Evolutionary conservation across 345 rosid species (phyloP).

Genomic region (Ricinus communis): DNA sequence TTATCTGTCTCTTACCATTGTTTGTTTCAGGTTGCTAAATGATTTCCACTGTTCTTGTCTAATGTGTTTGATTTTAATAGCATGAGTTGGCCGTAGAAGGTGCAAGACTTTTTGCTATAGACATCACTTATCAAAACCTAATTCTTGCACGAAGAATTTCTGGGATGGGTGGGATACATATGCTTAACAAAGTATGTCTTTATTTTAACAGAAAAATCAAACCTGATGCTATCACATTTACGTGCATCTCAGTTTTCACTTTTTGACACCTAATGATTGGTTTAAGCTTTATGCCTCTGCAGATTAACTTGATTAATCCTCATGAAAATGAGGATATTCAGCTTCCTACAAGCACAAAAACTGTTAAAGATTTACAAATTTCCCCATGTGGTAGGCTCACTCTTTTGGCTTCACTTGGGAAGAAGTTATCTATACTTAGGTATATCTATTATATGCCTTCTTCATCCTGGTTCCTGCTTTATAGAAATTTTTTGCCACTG

Average conservation of each 20-base stretch:
- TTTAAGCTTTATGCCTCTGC: neutral
- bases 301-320: conserved; percentile 11
- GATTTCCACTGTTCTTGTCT: neutral
- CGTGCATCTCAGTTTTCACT: neutral
- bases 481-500: neutral
- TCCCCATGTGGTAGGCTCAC: conserved; percentile 4
- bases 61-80: neutral
- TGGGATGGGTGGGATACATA: conserved; percentile 13
- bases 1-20: neutral
- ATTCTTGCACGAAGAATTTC: conserved; percentile 13
- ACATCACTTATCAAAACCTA: conserved; percentile 8
- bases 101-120: conserved; percentile 1
- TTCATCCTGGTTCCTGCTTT: neutral
- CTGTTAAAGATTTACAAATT: conserved; percentile 11
- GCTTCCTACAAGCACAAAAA: conserved; percentile 8
- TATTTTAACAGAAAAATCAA: neutral
- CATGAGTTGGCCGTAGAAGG: conserved; percentile 13
- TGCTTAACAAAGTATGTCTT: conserved; percentile 3
- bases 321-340: conserved; percentile 5
- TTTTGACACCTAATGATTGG: neutral
- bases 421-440: conserved; percentile 10
- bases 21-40: neutral
- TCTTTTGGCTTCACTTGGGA: conserved; percentile 17
- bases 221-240: conserved; percentile 1
- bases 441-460: neutral